phyloP scores from a whole-genome alignment of 306 rosid genomes.

The Myrica gale region DNA sequence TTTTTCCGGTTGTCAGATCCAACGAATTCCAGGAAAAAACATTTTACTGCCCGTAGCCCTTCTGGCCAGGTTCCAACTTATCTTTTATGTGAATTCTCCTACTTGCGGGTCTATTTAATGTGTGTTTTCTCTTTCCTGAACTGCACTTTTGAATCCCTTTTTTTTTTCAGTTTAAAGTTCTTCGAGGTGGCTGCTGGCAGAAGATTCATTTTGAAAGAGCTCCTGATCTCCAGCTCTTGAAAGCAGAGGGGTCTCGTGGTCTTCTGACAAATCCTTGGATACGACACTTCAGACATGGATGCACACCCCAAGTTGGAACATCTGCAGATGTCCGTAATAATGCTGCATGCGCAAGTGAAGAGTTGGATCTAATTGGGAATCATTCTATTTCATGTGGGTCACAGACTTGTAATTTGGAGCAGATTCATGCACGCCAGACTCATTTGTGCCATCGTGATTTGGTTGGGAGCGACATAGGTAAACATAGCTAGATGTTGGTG shows the following conservation, averaged over 20 bases:
- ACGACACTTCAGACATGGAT: conserved; percentile 47
- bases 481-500: conserved; percentile 18
- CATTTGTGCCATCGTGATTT: conserved; percentile 25
- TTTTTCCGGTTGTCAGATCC: conserved; percentile 12
- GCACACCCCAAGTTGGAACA: conserved; percentile 30
- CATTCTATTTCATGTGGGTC: conserved; percentile 21
- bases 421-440: conserved; percentile 21
- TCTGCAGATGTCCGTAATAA: conserved; percentile 18
- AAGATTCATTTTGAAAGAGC: conserved; percentile 43
- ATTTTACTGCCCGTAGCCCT: conserved; percentile 12
- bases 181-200: conserved; percentile 58
- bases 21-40: not conserved
- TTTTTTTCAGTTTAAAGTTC: conserved; percentile 52
- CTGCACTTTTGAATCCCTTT: not conserved
- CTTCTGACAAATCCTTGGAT: conserved; percentile 56
- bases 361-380: conserved; percentile 19
- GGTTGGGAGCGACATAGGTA: conserved; percentile 44
- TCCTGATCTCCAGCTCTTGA: conserved; percentile 25
- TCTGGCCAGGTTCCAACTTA: conserved; percentile 55
- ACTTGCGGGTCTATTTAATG: not conserved
- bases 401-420: conserved; percentile 17
- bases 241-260: conserved; percentile 24
- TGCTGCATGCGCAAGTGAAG: conserved; percentile 11
- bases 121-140: not conserved
- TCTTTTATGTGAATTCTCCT: conserved; percentile 4